Evolutionary conservation across 1,139 yeast species (phyloP), one percentile per base, ranked within the genome.

Genomic region (Candida tunisiensis): DNA sequence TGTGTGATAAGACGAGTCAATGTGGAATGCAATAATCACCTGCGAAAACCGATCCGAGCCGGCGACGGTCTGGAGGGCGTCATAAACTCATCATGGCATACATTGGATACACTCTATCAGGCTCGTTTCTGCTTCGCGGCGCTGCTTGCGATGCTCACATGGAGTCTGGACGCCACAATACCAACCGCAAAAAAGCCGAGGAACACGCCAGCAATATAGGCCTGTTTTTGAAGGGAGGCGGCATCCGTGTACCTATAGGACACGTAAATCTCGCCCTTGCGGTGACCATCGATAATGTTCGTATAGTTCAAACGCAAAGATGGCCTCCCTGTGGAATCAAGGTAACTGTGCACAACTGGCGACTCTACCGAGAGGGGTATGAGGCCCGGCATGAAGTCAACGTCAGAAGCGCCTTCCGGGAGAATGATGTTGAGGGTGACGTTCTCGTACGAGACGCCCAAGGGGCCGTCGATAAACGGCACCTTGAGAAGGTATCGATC

Each of bases 271-370:
- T 69, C 69, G 22, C 71, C 58, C 26, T 60, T 57, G 33, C 65
- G 60, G 47, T 78, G 61, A 34, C 73, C 83, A 47, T 79, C 93
- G 36, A 79, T 65, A 38, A 85, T 47, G 47, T 79, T 74, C 16
- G 52, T 47, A 48, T 62, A 79, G 22, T 56, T 55, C 29, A 83
- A 53, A 11, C 73, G 64, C n/a, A 80, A 65, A 39, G 78, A 75
- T 21, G 79, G 73, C 40, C 88, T 91, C 16, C 98, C 98, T 24
- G 62, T 56, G 28, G 80, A 65, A 53, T 88, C 96, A 41, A 85
- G 67, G 52, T 73, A 83, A 15, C 52, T 69, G 71, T 36, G 59
- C 42, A 25, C 55, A 51, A 34, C 64, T 47, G 6, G 41, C 36
- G 29, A 61, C 35, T 11, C 53, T 17, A 37, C 42, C 31, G 57